phyloP scores from a whole-genome alignment of 352 stramenopile species.

The Blastocystis sp. region DNA sequence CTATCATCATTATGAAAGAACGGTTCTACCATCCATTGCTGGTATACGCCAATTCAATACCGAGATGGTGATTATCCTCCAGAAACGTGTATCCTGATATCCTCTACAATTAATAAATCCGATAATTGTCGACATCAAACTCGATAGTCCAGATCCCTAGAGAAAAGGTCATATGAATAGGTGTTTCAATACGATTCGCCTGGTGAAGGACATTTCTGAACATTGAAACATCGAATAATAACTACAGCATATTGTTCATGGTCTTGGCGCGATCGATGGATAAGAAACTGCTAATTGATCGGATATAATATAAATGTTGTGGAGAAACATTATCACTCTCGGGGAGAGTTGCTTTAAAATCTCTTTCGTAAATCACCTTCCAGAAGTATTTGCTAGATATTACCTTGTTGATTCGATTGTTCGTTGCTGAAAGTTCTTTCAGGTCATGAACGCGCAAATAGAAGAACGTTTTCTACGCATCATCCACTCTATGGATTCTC shows the following conservation, averaged over 20 bases:
- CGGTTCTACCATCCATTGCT: constrained; percentile 1
- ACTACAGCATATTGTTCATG: constrained; percentile 6
- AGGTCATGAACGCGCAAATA: neutral
- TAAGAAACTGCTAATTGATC: constrained; percentile 7
- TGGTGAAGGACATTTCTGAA: neutral
- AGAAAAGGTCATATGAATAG: neutral
- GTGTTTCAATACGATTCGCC: neutral
- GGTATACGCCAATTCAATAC: constrained; percentile 11
- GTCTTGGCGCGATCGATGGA: neutral
- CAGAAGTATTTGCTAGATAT: neutral
- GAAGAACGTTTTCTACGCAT: neutral
- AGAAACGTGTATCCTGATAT: constrained; percentile 16
- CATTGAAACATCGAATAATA: neutral
- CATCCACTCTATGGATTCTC: neutral
- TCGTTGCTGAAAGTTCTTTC: neutral
- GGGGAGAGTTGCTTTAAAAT: neutral
- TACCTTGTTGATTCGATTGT: neutral
- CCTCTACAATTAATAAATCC: neutral
- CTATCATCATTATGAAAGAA: neutral
- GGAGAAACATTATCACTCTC: neutral
- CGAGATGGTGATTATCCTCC: neutral
- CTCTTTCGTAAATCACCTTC: neutral
- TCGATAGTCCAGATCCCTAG: constrained; percentile 11
- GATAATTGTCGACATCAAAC: neutral
- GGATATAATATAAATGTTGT: constrained; percentile 25